Evolutionary conservation across 1,284 basidiomycete species (phyloP).

Genomic region (Apiotrichum montevideense): DNA sequence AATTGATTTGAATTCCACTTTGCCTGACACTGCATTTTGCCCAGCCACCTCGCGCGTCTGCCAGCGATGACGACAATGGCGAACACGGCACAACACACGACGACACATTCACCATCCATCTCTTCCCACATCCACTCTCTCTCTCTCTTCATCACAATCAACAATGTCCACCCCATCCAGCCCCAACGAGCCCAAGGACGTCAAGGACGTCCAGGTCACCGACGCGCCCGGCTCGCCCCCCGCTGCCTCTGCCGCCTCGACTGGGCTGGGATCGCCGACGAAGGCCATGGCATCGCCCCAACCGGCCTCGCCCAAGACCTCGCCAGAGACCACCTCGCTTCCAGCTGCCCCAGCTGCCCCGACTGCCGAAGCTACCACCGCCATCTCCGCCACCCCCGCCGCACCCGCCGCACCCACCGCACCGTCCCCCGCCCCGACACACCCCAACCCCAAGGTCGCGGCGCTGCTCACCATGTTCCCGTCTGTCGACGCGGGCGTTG

Average conservation of each 20-base stretch:
- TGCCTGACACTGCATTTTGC: no score
- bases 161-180: no score
- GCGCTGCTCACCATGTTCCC: slow-evolving; percentile 42
- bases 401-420: neutral
- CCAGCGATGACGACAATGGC: no score
- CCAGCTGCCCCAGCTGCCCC: no score
- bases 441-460: slow-evolving; percentile 30
- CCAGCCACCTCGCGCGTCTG: no score
- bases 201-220: no score
- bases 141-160: no score
- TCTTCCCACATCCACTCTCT: no score
- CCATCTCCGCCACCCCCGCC: neutral
- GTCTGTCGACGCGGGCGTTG: slow-evolving; percentile 36
- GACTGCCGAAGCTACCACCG: neutral
- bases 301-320: neutral
- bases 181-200: no score
- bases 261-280: neutral
- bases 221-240: neutral
- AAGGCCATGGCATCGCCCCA: neutral
- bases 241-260: neutral
- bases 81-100: no score
- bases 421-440: neutral
- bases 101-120: no score
- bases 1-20: no score
- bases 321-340: neutral